phyloP scores from a whole-genome alignment of 768 basidiomycete species.

The Tylopilus plumbeoviolaceoides region DNA sequence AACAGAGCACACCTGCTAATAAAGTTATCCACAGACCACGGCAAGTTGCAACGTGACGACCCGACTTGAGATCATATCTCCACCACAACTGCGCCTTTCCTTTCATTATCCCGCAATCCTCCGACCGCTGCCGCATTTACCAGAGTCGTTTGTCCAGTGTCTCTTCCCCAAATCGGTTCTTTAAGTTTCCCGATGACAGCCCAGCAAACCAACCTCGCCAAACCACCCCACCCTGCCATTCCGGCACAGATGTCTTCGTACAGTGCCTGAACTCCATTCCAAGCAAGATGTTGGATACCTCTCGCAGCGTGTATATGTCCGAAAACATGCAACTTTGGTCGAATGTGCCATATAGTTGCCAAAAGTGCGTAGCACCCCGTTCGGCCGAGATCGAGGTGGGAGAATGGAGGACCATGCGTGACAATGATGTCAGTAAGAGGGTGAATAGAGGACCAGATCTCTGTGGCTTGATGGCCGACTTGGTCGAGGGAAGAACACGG shows the following conservation, averaged over 20 bases:
- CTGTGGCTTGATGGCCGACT: neutral
- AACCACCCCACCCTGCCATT: neutral
- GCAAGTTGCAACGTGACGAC: neutral
- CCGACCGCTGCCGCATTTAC: slow-evolving; percentile 6
- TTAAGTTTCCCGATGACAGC: neutral
- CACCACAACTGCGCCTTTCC: slow-evolving; percentile 1
- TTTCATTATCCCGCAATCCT: slow-evolving; percentile 8
- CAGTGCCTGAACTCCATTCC: slow-evolving; percentile 1
- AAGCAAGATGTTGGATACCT: neutral
- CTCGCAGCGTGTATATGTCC: slow-evolving; percentile 12
- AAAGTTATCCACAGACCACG: neutral
- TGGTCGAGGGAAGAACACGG: neutral
- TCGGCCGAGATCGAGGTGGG: slow-evolving; percentile 1
- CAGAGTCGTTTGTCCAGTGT: neutral
- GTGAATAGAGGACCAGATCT: neutral
- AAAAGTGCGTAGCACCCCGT: slow-evolving; percentile 6
- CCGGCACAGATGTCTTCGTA: slow-evolving; percentile 7
- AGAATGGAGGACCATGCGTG: slow-evolving; percentile 3
- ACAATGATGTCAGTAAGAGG: slow-evolving; percentile 1
- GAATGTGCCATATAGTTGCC: slow-evolving; percentile 3
- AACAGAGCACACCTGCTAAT: neutral
- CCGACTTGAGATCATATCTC: neutral
- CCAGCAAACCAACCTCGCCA: neutral
- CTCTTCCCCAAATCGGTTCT: neutral
- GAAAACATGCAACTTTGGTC: slow-evolving; percentile 7